Percentiles rank a stretch among this genome's conserved stretches.
Evolutionary conservation across 2,329 filamentous ascomycete genomes (phyloP).

Genomic region (Saccharata proteae): DNA sequence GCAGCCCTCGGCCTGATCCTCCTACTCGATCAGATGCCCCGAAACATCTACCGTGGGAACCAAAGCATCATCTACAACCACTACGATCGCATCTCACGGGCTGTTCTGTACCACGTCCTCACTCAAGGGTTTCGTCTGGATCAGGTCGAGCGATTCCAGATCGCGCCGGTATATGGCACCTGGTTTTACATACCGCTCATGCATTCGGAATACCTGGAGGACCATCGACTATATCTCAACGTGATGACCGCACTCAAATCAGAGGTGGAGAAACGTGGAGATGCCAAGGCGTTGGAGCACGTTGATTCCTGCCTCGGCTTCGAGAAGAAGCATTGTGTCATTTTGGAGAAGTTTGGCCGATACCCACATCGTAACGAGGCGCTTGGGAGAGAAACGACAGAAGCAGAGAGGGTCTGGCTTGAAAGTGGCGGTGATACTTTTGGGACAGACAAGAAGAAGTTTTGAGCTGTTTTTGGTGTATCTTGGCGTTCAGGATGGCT

Average conservation of each 20-base stretch:
- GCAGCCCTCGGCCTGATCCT: conserved; percentile 40
- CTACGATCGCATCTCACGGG: conserved; percentile 44
- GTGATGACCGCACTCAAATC: conserved; percentile 20
- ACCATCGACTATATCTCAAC: conserved; percentile 30
- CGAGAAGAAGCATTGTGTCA: conserved; percentile 36
- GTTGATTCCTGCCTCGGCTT: conserved; percentile 23
- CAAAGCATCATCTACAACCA: conserved; percentile 39
- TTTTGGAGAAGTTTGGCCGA: conserved; percentile 43
- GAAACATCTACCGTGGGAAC: conserved; percentile 47
- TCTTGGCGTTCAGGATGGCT: too few species aligned
- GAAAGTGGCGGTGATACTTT: conserved; percentile 32
- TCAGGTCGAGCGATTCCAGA: conserved; percentile 17
- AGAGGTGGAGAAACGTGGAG: conserved; percentile 22
- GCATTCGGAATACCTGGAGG: conserved; percentile 42
- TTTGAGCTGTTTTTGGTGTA: too few species aligned
- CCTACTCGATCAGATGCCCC: conserved; percentile 51
- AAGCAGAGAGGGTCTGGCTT: conserved; percentile 40
- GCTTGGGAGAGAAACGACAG: conserved; percentile 37
- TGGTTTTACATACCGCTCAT: conserved; percentile 52
- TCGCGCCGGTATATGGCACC: conserved; percentile 27
- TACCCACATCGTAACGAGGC: conserved; percentile 47
- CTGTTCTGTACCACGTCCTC: conserved; percentile 29
- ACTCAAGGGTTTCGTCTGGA: conserved; percentile 17
- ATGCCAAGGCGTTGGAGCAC: conserved; percentile 17
- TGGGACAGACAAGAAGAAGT: conserved; percentile 16